Base-by-base conservation (phyloP, 2,329 filamentous ascomycete species). In the Colletotrichum sp. region DNA sequence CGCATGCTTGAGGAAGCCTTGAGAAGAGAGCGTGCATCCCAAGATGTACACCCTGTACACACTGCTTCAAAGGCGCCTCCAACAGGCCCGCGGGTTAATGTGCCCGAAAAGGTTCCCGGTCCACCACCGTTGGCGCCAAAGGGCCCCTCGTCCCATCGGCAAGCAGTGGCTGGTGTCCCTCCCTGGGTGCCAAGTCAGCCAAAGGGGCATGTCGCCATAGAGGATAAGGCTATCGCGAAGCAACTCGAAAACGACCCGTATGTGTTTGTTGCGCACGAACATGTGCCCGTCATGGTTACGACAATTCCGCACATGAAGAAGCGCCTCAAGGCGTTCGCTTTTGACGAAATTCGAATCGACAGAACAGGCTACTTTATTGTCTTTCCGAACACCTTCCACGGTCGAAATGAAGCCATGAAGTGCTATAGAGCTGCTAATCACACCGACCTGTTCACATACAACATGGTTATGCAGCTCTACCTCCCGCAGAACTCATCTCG, bases 221-320 rank as follows among this genome's bases (percentile, higher is more conserved):
- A 96, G 82, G 87, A 90, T 39, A 91, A 92, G 67, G 91, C 91
- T 5, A 89, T 98, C 59, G 87, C 94, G 26, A 87, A 90, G 39
- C 92, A 93, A 78, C 91, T 98, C 68, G 92, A 93, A 81, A 91
- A 92, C 68, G 93, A 95, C 75, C 97, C 97, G 1, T 98, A 98
- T 82, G 93, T 99, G 49, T 98, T 98, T 82, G 94, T 99, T 73
- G 90, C 95, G n/a, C 92, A 95, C 79, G 91, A 93, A 76, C 96
- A 94, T 79, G 96, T 99, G 3, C 97, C 97, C 2, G 94, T 98
- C 15, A 92, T 98, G 81, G 90, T 91, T 36, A 94, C 95, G 28
- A 99, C 96, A 2, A 92, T 98, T 72, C 92, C 94, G 6, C 97
- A 99, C 86, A 90, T 99, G 87, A 95, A 95, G 86, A 98, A 96